These are phyloP conservation scores for Aspergillus fumigatus DNA, from an alignment of 2,329 filamentous ascomycete species.

Conservation along the genomic window DNA sequence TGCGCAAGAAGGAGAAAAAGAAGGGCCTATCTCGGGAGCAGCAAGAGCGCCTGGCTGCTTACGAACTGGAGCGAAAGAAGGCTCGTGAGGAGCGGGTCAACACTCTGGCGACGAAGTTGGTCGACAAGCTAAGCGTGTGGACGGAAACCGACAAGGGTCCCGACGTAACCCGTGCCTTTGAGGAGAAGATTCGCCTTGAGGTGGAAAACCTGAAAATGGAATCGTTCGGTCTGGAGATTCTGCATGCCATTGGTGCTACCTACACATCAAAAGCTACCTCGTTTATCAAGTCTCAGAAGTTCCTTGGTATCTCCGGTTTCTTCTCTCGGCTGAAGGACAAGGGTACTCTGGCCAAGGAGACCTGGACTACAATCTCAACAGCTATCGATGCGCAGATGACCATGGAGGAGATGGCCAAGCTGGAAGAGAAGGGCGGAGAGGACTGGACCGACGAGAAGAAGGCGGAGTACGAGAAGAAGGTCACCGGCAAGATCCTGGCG, in stretches of 20 bases:
- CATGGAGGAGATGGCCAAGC: conserved; percentile 97
- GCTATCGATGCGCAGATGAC: conserved; percentile 97
- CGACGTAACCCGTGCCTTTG: conserved; percentile 84
- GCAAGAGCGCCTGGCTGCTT: conserved; percentile 81
- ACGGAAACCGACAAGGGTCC: conserved; percentile 89
- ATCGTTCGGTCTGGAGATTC: conserved; percentile 91
- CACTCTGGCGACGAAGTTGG: conserved; percentile 75
- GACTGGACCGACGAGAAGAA: conserved; percentile 98
- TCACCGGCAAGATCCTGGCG: conserved; percentile 96
- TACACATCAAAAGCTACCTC: conserved; percentile 84
- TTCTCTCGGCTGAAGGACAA: conserved; percentile 93
- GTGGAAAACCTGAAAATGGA: conserved; percentile 99
- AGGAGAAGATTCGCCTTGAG: conserved; percentile 89
- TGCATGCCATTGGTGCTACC: conserved; percentile 88
- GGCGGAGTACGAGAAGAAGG: conserved; percentile 88
- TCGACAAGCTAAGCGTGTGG: conserved; percentile 89
- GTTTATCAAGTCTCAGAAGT: conserved; percentile 92
- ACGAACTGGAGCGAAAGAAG: conserved; percentile 77
- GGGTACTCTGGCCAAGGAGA: conserved; percentile 94
- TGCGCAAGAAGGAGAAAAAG: conserved; percentile 81
- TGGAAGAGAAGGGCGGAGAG: conserved; percentile 90
- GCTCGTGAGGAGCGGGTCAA: conserved; percentile 87
- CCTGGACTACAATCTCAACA: conserved; percentile 94
- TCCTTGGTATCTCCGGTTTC: conserved; percentile 92
- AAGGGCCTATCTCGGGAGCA: conserved; percentile 88